Base-by-base conservation (phyloP, 2,329 filamentous ascomycete genomes). In the Helotiales sp. region DNA sequence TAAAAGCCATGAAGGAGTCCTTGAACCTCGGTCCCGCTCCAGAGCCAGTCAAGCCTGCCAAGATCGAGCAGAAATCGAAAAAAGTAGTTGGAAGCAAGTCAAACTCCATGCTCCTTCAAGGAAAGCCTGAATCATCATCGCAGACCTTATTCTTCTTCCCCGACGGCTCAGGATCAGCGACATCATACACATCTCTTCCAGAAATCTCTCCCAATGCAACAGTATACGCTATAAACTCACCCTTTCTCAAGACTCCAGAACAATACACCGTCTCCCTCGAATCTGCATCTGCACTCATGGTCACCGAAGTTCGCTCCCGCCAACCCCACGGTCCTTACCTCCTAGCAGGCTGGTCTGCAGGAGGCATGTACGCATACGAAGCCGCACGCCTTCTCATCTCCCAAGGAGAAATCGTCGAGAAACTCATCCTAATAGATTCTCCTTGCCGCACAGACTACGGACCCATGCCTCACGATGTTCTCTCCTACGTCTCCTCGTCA, bases 311-410 rank as follows among this genome's bases (percentile, higher is more conserved):
- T 22, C 59, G 58, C 30, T 50, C 50, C 15, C 63, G 57, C 44
- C 44, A 47, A 47, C 44, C 44, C 5, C 44, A 47, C 17, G 44
- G 44, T 15, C 44, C 44, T 3, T 75, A 75, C 59, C 61, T 68
- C 50, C 65, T 75, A 6, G 72, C 72, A 17, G 72, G 73, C 31
- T 73, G 70, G 70, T 73, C 70, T 13, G 68, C 70, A 6, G 73
- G 73, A 24, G 73, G 70, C 40, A 68, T 73, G 27, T 66, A 70
- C 54, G 72, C 73, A n/a, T 73, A 72, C 58, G 70, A 72, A 54
- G 68, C 69, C 8, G 66, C 68, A 12, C 54, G 65, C 46, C 68
- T 66, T 31, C 63, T 71, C 2, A 47, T 61, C 29, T 36, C 49
- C 2, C 30, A 57, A 38, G 62, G 64, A 8, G 63, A 65, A 34